Evolutionary conservation across 352 stramenopile genomes (phyloP).

Genomic region (Blastocystis sp.): DNA sequence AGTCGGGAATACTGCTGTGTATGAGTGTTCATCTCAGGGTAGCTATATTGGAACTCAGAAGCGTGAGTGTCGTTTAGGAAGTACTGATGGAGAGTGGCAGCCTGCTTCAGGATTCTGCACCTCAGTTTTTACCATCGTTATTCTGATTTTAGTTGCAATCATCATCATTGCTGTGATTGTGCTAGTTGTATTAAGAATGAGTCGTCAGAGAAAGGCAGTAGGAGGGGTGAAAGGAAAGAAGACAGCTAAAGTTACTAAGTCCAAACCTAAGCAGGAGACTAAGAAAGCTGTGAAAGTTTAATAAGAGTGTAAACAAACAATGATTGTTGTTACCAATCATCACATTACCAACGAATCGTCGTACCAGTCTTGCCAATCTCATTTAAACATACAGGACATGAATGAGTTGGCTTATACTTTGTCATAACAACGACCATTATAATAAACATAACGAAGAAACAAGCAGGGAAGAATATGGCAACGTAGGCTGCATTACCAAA

Average conservation of each 20-base stretch:
- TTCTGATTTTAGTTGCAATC: conserved; percentile 10
- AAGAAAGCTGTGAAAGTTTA: conserved; percentile 58
- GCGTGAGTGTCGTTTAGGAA: not conserved
- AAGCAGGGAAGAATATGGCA: too few species aligned
- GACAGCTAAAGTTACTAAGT: too few species aligned
- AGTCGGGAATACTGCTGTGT: not conserved
- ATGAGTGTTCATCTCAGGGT: not conserved
- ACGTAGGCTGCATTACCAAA: too few species aligned
- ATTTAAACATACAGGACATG: too few species aligned
- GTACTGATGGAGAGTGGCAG: conserved; percentile 11
- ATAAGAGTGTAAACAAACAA: not conserved
- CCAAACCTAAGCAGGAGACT: not conserved
- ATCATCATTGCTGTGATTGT: conserved; percentile 21
- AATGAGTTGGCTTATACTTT: too few species aligned
- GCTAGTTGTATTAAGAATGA: not conserved
- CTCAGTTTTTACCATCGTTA: not conserved
- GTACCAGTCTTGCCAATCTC: too few species aligned
- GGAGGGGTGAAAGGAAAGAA: conserved; percentile 22
- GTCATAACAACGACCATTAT: too few species aligned
- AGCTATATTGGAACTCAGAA: conserved; percentile 35
- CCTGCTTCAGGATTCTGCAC: not conserved
- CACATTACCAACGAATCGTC: too few species aligned
- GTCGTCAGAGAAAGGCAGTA: not conserved
- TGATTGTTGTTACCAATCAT: too few species aligned
- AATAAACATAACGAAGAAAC: too few species aligned